These are phyloP conservation scores for Eremothecium cymbalariae DNA, from an alignment of 1,139 yeast genomes.

Conservation along the genomic window DNA sequence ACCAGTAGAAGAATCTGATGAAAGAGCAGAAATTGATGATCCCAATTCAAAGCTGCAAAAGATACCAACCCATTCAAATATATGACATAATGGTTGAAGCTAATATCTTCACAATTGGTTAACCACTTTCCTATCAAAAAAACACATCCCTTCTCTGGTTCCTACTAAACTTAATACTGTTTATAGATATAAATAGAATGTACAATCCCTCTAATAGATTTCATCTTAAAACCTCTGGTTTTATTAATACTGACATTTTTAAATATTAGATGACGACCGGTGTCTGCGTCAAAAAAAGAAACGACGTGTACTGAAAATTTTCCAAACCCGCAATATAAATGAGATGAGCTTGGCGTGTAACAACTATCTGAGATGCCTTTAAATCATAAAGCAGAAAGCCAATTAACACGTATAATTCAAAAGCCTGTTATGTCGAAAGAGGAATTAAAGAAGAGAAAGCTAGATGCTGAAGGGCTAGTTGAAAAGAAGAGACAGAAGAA, in stretches of 20 bases:
- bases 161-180: too few species aligned
- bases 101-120: too few species aligned
- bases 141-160: too few species aligned
- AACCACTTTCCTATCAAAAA: too few species aligned
- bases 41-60: too few species aligned
- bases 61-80: too few species aligned
- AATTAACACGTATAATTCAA: slow-evolving; percentile 34
- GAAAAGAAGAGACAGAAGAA: slow-evolving; percentile 35
- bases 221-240: too few species aligned
- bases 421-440: slow-evolving; percentile 42
- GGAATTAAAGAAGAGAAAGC: slow-evolving; percentile 39
- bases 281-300: slow-evolving; percentile 1
- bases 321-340: slow-evolving; percentile 1
- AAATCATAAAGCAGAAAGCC: slow-evolving; percentile 50
- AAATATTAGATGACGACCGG: background rate
- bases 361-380: slow-evolving; percentile 29
- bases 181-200: too few species aligned
- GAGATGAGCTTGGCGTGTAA: slow-evolving; percentile 8
- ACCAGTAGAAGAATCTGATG: slow-evolving; percentile 42
- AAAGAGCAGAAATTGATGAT: too few species aligned
- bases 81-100: too few species aligned
- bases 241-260: background rate
- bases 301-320: background rate
- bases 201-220: too few species aligned
- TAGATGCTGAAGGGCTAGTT: slow-evolving; percentile 39